Evolutionary conservation across 495 filamentous ascomycete genomes (phyloP).

Genomic region (Podospora pseudocomata): DNA sequence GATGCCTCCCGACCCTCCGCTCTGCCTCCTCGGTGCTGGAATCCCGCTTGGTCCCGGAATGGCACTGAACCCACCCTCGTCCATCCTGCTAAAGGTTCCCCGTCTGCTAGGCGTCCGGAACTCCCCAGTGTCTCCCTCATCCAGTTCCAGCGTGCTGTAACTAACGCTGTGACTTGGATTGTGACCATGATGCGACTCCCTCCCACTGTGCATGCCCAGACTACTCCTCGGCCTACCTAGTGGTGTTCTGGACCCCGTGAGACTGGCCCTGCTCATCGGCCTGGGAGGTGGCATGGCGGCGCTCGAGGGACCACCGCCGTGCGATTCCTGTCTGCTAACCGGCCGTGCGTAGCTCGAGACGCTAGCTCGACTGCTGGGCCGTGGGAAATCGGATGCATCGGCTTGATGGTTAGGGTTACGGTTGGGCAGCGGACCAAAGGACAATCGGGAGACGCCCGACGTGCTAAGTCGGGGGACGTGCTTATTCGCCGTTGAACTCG

Average conservation of each 20-base stretch:
- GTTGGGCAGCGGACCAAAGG: slow-evolving; percentile 51
- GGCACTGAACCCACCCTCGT: slow-evolving; percentile 42
- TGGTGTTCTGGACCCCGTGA: slow-evolving; percentile 62
- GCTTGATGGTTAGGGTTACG: slow-evolving; percentile 38
- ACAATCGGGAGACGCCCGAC: slow-evolving; percentile 52
- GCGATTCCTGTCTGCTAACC: slow-evolving; percentile 46
- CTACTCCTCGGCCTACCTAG: slow-evolving; percentile 57
- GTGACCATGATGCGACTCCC: slow-evolving; percentile 38
- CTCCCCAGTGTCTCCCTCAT: slow-evolving; percentile 36
- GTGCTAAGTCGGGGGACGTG: slow-evolving; percentile 50
- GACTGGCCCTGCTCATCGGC: slow-evolving; percentile 57
- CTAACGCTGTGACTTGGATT: slow-evolving; percentile 43
- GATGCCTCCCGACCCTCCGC: slow-evolving; percentile 35
- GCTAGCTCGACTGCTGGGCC: slow-evolving; percentile 62
- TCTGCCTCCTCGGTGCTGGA: slow-evolving; percentile 33
- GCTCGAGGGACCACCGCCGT: slow-evolving; percentile 9
- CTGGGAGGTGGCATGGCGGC: slow-evolving; percentile 55
- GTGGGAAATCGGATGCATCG: slow-evolving; percentile 35
- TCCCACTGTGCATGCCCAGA: slow-evolving; percentile 22
- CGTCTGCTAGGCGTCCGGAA: slow-evolving; percentile 46
- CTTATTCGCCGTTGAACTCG: slow-evolving; percentile 42
- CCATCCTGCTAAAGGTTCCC: slow-evolving; percentile 51
- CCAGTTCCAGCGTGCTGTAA: slow-evolving; percentile 42
- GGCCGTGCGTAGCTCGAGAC: slow-evolving; percentile 50
- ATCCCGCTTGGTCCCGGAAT: slow-evolving; percentile 48